These are phyloP conservation scores for Xylaria sp. DNA, from an alignment of 2,329 filamentous ascomycete genomes.

Conservation along the genomic window DNA sequence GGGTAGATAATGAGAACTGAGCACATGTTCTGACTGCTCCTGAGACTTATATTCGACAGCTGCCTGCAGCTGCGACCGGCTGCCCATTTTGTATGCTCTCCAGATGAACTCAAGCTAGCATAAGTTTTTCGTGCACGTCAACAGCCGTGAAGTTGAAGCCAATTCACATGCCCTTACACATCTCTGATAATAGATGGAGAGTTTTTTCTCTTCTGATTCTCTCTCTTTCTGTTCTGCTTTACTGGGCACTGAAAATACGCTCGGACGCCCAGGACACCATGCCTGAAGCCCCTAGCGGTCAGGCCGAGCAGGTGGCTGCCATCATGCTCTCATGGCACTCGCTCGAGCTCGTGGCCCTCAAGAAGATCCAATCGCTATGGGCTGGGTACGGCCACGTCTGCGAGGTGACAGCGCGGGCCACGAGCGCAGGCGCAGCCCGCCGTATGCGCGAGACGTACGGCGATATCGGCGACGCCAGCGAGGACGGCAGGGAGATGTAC, in stretches of 20 bases:
- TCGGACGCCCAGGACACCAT: neutral
- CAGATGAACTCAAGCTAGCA: neutral
- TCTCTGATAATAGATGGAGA: conserved; percentile 1
- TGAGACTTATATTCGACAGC: neutral
- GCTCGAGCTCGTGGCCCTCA: conserved; percentile 55
- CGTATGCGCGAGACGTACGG: conserved; percentile 34
- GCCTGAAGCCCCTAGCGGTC: conserved; percentile 24
- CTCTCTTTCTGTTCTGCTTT: conserved; percentile 5
- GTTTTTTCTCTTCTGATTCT: conserved; percentile 16
- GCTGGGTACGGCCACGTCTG: conserved; percentile 68
- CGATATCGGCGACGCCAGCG: conserved; percentile 23
- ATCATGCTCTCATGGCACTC: conserved; percentile 55
- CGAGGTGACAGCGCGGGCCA: conserved; percentile 59
- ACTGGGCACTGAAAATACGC: conserved; percentile 10
- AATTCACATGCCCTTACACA: conserved; percentile 2
- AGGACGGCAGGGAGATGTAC: conserved; percentile 44
- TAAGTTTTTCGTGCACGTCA: neutral
- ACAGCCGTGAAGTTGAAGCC: neutral
- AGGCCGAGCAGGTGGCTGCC: conserved; percentile 52
- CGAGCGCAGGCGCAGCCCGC: conserved; percentile 36
- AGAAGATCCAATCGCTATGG: conserved; percentile 59
- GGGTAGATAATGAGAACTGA: too few species aligned
- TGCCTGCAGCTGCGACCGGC: neutral
- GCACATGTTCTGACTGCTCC: too few species aligned
- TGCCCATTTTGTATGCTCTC: neutral